Base-by-base conservation (phyloP, 805 yeast species). In the Sugiyamaella valdiviana region DNA sequence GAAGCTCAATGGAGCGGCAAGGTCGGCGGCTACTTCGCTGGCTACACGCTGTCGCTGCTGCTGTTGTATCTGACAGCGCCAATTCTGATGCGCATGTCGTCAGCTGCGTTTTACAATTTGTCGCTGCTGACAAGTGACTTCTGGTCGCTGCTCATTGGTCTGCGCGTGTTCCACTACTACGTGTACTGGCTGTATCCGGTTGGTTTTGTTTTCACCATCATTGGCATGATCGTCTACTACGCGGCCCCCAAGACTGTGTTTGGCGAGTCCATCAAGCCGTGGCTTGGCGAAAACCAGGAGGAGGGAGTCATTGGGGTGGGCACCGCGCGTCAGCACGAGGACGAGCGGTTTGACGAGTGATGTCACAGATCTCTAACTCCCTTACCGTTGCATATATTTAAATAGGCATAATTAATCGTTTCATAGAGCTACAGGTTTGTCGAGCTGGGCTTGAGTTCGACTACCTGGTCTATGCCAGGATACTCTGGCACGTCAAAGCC, bases 401-500 rank as follows among this genome's bases (percentile, higher is more conserved):
- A 12, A 36, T 15, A 36, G 5, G 12, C n/a, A 36, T 36, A 6
- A 36, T 17, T 24, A n/a, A 23, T n/a, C 24, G 16, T 17, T 42
- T 6, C 38, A n/a, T 39, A 5, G n/a, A n/a, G 21, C 16, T 20
- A 16, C 16, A 14, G 5, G 15, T 39, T 23, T 20, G 26, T 21
- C 14, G 32, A 12, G 2, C n/a, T 10, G 9, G 32, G 3, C 7
- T 36, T 24, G 23, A 61, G 55, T 36, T 63, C 67, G 22, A 74
- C 71, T 6, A 77, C 74, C 59, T 84, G 87, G 46, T 80, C 83
- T 2, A 67, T 68, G 0, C 79, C 83, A 24, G 70, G 67, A 57
- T 82, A 85, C 2, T 72, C 59, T 15, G 85, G 85, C 2, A 78
- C 78, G 21, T 78, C 79, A 51, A 93, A 80, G 1, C 77, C 85